Evolutionary conservation across 306 rosid genomes (phyloP), one percentile per base, ranked within the genome.

Genomic region (Chamaecrista fasciculata): DNA sequence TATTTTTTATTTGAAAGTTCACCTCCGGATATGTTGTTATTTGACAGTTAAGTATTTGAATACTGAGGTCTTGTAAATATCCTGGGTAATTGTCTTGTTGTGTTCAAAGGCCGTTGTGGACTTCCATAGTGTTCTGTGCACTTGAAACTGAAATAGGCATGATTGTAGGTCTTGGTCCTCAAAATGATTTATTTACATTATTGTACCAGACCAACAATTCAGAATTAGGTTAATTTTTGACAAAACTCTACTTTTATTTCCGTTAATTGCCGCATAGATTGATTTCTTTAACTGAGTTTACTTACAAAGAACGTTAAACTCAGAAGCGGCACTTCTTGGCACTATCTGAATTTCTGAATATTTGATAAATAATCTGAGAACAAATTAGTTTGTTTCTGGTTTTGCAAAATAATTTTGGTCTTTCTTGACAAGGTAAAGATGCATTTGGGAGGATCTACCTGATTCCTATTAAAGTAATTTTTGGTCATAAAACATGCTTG

Each of bases 271-370:
- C 8, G 29, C 18, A n/a, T n/a, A n/a, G n/a, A n/a, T n/a, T n/a
- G n/a, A 55, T 46, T 58, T 14, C 53, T 50, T 37, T 40, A 40
- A 12, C 11, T 18, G 25, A 44, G 23, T 39, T 37, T 53, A 43
- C 57, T 28, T 39, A 5, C 16, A 11, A 15, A 61, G 19, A 71
- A 40, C 53, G 28, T 39, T 25, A 16, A 31, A 58, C n/a, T 16
- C 10, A 36, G 48, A 65, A 59, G 18, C 70, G 28, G 6, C 47
- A 12, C 51, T 59, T 31, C 34, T 72, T 26, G n/a, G n/a, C n/a
- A n/a, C n/a, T n/a, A 72, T 53, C 12, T 23, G 51, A 53, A 66
- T 24, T 12, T 73, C 44, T 46, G 51, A 56, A 74, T 36, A n/a
- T 52, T 72, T 67, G 62, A 67, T 19, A n/a, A 37, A 34, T 31